Evolutionary conservation across 345 rosid genomes (phyloP), one percentile per base, ranked within the genome.

Genomic region (Erodium maritimum): DNA sequence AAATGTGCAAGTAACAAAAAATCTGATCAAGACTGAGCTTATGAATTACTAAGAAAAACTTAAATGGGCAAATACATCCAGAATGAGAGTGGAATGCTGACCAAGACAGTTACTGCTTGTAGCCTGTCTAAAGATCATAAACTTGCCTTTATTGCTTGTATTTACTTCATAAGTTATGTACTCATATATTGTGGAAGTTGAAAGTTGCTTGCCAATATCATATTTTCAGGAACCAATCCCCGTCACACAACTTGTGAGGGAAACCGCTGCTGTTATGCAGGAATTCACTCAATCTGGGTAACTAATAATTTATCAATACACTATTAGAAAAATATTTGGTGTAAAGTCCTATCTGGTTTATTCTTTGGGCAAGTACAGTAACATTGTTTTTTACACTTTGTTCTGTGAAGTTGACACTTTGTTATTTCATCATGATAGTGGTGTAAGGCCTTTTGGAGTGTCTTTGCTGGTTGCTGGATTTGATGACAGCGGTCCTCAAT

Each of bases 251-350:
- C 91, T 91, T 59, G 98, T 88, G 52, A 81, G 98, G 80, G 98
- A 91, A 74, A 88, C 90, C 48, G 95, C 98, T 11, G 88, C 98
- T 73, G 98, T 88, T 58, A 91, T 91, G 96, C 98, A 91, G 70
- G 96, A 91, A 77, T 91, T 91, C 69, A 91, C 98, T 60, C 95
- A 87, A 59, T 90, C 97, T 51, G 97, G 97, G 97, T 90, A 79
- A 76, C 37, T 48, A 23, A 23, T 55, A 19, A n/a, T 54, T 17
- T 21, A 67, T 10, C 12, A 24, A 17, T 21, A 54, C 25, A 33
- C 12, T 55, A 5, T 25, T 5, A 20, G 55, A n/a, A 23, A 51
- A n/a, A n/a, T n/a, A n/a, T n/a, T n/a, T n/a, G n/a, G n/a, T 42
- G 48, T 42, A 42, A 14, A 42, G 14, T 42, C 48, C 48, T 42